Conservation (phyloP, 2,329 filamentous ascomycete species). For the Talaromyces sp. region DNA sequence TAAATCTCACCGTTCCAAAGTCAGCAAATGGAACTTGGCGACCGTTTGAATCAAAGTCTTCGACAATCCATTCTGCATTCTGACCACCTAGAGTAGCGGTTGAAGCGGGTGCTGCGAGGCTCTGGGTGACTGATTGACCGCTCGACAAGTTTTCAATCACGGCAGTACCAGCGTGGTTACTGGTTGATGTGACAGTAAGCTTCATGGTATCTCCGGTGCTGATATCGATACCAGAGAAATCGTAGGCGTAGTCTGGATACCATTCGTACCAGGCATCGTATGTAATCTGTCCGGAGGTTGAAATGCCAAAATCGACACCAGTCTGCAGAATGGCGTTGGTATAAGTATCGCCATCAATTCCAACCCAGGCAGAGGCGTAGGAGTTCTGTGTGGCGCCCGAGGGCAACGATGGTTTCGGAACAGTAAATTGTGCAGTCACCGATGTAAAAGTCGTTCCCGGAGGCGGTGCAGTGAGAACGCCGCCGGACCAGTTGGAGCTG, state of each 20-base stretch:
- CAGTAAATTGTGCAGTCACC: slow-evolving; percentile 44
- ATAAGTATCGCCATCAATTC: slow-evolving; percentile 58
- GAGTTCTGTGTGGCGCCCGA: slow-evolving; percentile 36
- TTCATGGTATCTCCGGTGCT: slow-evolving; percentile 43
- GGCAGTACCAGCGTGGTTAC: slow-evolving; percentile 42
- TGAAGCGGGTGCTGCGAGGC: slow-evolving; percentile 41
- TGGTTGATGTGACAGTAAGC: slow-evolving; percentile 37
- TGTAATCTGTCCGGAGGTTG: slow-evolving; percentile 34
- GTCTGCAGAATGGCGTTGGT: slow-evolving; percentile 52
- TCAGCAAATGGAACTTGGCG: slow-evolving; percentile 44
- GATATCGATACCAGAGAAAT: slow-evolving; percentile 46
- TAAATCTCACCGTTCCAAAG: slow-evolving; percentile 44
- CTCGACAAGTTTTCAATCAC: slow-evolving; percentile 50
- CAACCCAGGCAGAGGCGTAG: slow-evolving; percentile 54
- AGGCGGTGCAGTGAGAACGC: slow-evolving; percentile 45
- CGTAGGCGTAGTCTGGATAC: slow-evolving; percentile 54
- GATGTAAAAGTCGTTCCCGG: slow-evolving; percentile 45
- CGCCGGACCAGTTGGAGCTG: slow-evolving; percentile 57
- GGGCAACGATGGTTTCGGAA: slow-evolving; percentile 47
- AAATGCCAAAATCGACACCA: slow-evolving; percentile 52
- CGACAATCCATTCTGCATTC: slow-evolving; percentile 61
- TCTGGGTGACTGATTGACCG: slow-evolving; percentile 50
- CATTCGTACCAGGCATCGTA: slow-evolving; percentile 60
- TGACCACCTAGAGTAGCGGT: slow-evolving; percentile 46
- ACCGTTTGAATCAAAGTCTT: slow-evolving; percentile 45